A percentile compares a stretch with the other conserved stretches of the same genome.
These are phyloP conservation scores for Candida oleophila DNA, from an alignment of 805 yeast genomes.

Conservation along the genomic window DNA sequence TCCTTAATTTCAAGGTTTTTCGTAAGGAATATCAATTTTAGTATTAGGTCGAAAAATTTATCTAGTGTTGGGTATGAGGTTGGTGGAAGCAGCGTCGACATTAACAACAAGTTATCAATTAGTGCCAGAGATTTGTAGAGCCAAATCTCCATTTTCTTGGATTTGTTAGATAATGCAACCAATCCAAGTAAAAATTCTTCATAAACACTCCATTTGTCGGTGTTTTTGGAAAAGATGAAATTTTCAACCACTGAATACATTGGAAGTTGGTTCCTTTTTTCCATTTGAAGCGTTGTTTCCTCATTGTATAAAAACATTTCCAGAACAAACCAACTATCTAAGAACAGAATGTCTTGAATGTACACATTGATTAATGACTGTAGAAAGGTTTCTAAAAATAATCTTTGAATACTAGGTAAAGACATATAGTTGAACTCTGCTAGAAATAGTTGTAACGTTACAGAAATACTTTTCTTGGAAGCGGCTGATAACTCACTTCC, in stretches of 20 bases:
- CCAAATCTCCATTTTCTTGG: background rate
- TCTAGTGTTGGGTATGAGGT: background rate
- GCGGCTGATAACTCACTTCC: background rate
- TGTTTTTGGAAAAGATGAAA: background rate
- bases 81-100: background rate
- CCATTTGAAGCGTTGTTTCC: no score
- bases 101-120: background rate
- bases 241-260: background rate
- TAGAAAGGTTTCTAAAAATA: background rate
- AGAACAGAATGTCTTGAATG: background rate
- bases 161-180: background rate
- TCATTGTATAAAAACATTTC: no score
- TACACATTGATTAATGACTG: background rate
- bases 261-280: background rate
- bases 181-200: background rate
- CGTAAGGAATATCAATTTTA: background rate
- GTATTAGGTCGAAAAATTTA: background rate
- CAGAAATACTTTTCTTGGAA: background rate
- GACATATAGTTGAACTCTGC: background rate
- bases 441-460: background rate
- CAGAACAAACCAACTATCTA: background rate
- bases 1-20: background rate
- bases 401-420: background rate
- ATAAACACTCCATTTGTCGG: background rate
- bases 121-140: background rate